Conservation (phyloP, 768 basidiomycete genomes). For the Termitomyces titanicus region DNA sequence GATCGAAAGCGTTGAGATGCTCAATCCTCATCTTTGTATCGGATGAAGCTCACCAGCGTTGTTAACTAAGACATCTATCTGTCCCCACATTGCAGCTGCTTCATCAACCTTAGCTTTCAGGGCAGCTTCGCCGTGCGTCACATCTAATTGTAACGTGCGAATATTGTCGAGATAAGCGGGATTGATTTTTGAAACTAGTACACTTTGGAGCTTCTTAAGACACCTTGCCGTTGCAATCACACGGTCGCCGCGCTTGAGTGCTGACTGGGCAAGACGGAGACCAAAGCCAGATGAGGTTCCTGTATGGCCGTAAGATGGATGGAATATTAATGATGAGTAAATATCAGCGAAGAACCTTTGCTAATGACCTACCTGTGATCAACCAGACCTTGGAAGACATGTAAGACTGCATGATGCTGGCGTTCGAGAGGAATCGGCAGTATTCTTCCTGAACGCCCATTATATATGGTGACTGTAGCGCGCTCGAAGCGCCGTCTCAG, state of each 20-base stretch:
- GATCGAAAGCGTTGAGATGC: neutral
- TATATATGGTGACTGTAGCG: no score
- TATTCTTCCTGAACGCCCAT: no score
- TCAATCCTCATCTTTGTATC: neutral
- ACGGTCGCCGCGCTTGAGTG: constrained; percentile 52
- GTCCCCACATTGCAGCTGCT: constrained; percentile 45
- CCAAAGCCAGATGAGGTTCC: constrained; percentile 63
- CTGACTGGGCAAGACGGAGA: constrained; percentile 42
- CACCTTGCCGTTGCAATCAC: constrained; percentile 59
- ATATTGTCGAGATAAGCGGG: constrained; percentile 30
- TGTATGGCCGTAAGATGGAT: constrained; percentile 14
- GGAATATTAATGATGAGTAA: no score
- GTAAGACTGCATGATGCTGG: neutral
- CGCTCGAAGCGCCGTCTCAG: no score
- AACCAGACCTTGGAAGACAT: constrained; percentile 25
- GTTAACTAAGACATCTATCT: constrained; percentile 61
- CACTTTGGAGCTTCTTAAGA: constrained; percentile 34
- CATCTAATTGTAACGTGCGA: constrained; percentile 46
- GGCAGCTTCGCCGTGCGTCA: constrained; percentile 39
- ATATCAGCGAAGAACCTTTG: neutral
- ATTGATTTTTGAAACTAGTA: constrained; percentile 22
- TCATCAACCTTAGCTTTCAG: constrained; percentile 39
- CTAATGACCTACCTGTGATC: constrained; percentile 17
- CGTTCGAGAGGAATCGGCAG: no score
- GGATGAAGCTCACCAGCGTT: constrained; percentile 45